phyloP scores from a whole-genome alignment of 768 basidiomycete species.

The Serendipita sp. region DNA sequence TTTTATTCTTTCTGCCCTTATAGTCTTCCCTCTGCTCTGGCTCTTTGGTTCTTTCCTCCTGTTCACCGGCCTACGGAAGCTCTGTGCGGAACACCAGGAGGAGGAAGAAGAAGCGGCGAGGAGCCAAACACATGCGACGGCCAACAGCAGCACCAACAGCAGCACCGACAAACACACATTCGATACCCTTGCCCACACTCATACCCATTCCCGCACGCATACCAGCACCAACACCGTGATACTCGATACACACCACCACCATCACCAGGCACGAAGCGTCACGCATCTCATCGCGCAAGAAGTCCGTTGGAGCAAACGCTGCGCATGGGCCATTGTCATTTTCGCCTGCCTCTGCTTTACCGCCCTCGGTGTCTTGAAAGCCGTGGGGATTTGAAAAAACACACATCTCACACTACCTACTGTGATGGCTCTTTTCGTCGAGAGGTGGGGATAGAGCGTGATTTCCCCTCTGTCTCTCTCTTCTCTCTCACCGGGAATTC shows the following conservation, averaged over 20 bases:
- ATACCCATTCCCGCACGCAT: neutral
- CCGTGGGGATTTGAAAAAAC: neutral
- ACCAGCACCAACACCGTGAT: no score
- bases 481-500: no score
- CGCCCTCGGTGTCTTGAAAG: slow-evolving; percentile 3
- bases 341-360: neutral
- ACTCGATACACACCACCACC: no score
- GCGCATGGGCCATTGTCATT: neutral
- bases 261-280: neutral
- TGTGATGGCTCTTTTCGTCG: no score
- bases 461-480: no score
- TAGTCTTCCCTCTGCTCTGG: slow-evolving; percentile 3
- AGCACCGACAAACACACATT: neutral
- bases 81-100: neutral
- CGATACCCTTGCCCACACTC: neutral
- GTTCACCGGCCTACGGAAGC: neutral
- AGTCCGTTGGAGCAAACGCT: neutral
- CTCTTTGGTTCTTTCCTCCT: slow-evolving; percentile 6
- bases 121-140: no score
- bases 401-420: neutral
- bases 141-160: neutral
- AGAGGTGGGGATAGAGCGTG: no score
- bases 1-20: neutral
- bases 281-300: slow-evolving; percentile 5
- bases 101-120: no score